A percentile compares a stretch with the other conserved stretches of the same genome.
phyloP scores from a whole-genome alignment of 805 yeast genomes.

The Monosporozyma yasuniensis region DNA sequence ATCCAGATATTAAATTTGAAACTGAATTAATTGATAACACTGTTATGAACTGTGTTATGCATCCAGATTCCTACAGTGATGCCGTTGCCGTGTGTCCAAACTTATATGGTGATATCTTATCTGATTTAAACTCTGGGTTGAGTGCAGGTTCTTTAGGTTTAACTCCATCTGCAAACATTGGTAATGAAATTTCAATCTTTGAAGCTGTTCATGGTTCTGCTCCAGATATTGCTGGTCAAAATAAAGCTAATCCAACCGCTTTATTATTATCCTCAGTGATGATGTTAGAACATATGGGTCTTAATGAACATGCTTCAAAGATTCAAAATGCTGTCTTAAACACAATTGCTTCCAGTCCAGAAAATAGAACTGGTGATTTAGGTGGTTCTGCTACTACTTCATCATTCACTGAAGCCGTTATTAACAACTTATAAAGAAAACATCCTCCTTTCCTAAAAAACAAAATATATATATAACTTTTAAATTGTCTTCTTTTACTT shows the following conservation, averaged over 20 bases:
- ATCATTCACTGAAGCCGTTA: constrained; percentile 88
- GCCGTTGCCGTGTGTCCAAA: constrained; percentile 96
- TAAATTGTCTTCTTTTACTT: not conserved
- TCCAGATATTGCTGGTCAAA: constrained; percentile 98
- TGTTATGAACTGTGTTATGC: constrained; percentile 78
- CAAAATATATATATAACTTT: not conserved
- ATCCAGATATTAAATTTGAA: constrained; percentile 78
- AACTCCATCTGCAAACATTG: constrained; percentile 99
- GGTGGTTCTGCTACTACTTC: constrained; percentile 84
- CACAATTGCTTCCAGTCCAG: constrained; percentile 92
- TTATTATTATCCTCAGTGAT: constrained; percentile 88
- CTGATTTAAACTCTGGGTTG: constrained; percentile 94
- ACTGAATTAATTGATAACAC: constrained; percentile 93
- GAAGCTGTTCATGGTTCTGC: constrained; percentile 99
- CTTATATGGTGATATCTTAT: constrained; percentile 98
- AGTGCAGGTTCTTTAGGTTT: constrained; percentile 94
- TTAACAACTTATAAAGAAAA: constrained; percentile 36
- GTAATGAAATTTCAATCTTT: constrained; percentile 93
- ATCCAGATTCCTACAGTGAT: constrained; percentile 77
- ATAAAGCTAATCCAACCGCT: constrained; percentile 98
- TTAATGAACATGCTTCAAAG: constrained; percentile 68
- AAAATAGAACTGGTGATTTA: constrained; percentile 88
- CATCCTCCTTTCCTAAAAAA: no score
- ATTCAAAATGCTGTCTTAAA: constrained; percentile 78
- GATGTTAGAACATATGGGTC: constrained; percentile 99